Percentiles rank a stretch among this genome's conserved stretches.
These are phyloP conservation scores for Lathyrus oleraceus DNA, from an alignment of 306 rosid species.

Conservation along the genomic window DNA sequence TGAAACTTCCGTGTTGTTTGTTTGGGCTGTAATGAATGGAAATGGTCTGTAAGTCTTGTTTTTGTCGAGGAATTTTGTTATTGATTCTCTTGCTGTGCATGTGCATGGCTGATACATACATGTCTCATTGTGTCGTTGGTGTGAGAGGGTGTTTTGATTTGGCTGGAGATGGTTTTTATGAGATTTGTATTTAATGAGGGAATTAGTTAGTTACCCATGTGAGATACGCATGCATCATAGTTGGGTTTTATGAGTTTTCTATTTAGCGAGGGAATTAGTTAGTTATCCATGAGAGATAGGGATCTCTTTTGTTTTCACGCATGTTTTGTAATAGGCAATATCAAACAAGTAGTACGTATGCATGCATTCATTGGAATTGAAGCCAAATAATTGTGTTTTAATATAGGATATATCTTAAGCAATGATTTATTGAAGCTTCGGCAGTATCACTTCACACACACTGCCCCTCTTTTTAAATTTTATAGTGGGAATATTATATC, in stretches of 20 bases:
- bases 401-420: not conserved
- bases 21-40: not conserved
- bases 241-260: not conserved
- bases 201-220: not conserved
- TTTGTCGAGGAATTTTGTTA: slow-evolving; percentile 5
- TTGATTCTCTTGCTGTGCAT: not conserved
- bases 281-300: not conserved
- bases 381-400: not conserved
- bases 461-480: not conserved
- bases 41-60: not conserved
- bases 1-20: not conserved
- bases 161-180: slow-evolving; percentile 10
- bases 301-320: not conserved
- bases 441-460: not conserved
- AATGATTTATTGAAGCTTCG: not conserved
- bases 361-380: not conserved
- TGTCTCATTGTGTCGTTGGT: not conserved
- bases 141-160: slow-evolving; percentile 7
- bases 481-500: not conserved
- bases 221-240: not conserved
- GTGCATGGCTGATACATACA: not conserved
- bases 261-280: not conserved
- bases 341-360: not conserved
- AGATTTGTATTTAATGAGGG: not conserved
- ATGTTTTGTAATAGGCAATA: not conserved